Evolutionary conservation across 495 filamentous ascomycete species (phyloP), one percentile per base, ranked within the genome.

Genomic region (Jackrogersella multiformis): DNA sequence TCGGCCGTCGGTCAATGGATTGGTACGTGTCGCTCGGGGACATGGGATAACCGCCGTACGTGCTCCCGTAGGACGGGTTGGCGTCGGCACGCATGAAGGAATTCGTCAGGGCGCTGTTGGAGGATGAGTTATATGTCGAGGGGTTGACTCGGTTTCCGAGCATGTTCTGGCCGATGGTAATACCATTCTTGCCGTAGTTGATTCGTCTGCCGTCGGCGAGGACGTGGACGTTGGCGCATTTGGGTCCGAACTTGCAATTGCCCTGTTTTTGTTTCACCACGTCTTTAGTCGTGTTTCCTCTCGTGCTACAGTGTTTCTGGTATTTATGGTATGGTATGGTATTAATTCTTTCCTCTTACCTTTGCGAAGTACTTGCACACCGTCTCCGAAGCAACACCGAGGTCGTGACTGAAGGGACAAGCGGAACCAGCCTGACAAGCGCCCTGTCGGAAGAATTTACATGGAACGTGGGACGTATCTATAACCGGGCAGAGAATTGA

Each of bases 291-390:
- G 45, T 39, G 18, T 18, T 51, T 57, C n/a, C n/a, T n/a, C 51
- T 66, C 34, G 48, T 52, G 28, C 36, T 15, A 55, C 56, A 13
- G 53, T 1, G 32, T 51, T 7, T n/a, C n/a, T n/a, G n/a, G n/a
- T n/a, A n/a, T n/a, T n/a, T n/a, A n/a, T n/a, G n/a, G 26, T 26
- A 38, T 58, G 8, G 2, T 23, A 42, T 55, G 1, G 30, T 48
- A 60, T 35, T 46, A 4, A 13, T 34, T 52, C 20, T 59, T 13
- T 66, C 48, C 44, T 65, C 87, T 70, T 83, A 97, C 94, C 89
- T 97, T 99, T 63, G 92, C 88, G 69, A 98, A 99, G 79, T 98
- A 99, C 81, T 98, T 98, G 87, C 95, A 99, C 42, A 93, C 89
- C 63, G 89, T 92, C 61, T 96, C 92, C 26, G 88, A 84, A 20